These are phyloP conservation scores for Aspergillus sclerotioniger DNA, from an alignment of 495 filamentous ascomycete species.

Conservation along the genomic window DNA sequence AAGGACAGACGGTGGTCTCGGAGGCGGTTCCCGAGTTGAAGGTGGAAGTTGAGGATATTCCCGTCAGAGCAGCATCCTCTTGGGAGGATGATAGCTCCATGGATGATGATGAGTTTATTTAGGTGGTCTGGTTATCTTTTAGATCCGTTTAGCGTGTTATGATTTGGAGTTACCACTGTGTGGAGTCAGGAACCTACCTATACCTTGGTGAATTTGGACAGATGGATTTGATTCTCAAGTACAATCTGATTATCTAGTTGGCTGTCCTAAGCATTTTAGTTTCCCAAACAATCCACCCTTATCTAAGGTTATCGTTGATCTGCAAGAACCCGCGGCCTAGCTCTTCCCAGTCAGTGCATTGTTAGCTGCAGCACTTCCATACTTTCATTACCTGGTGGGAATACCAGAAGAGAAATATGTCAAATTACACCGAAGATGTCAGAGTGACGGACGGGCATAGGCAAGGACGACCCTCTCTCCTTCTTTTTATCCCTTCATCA, in stretches of 20 bases:
- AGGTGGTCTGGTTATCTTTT: not conserved
- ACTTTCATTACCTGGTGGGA: too few relatives aligned
- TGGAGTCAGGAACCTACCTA: not conserved
- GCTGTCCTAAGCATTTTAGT: not conserved
- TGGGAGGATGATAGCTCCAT: constrained; percentile 25
- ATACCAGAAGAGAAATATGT: too few relatives aligned
- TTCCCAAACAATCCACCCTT: constrained; percentile 3
- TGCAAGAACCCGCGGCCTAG: not conserved
- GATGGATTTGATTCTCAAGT: too few relatives aligned
- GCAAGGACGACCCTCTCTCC: too few relatives aligned
- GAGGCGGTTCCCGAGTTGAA: constrained; percentile 13
- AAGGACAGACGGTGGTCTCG: constrained; percentile 14
- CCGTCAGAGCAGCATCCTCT: constrained; percentile 33
- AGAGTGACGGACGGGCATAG: too few relatives aligned
- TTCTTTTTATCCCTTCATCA: too few relatives aligned
- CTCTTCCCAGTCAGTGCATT: not conserved
- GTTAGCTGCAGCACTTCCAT: too few relatives aligned
- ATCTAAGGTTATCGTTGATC: constrained; percentile 9
- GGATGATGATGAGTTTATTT: constrained; percentile 41
- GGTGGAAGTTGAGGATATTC: constrained; percentile 12
- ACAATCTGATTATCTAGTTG: too few relatives aligned
- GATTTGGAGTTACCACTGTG: not conserved
- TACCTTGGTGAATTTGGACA: not conserved
- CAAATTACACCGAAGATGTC: too few relatives aligned
- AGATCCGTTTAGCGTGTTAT: not conserved